Evolutionary conservation across 2,329 filamentous ascomycete species (phyloP), one percentile per base, ranked within the genome.

Genomic region (Cyphellophora attinorum): DNA sequence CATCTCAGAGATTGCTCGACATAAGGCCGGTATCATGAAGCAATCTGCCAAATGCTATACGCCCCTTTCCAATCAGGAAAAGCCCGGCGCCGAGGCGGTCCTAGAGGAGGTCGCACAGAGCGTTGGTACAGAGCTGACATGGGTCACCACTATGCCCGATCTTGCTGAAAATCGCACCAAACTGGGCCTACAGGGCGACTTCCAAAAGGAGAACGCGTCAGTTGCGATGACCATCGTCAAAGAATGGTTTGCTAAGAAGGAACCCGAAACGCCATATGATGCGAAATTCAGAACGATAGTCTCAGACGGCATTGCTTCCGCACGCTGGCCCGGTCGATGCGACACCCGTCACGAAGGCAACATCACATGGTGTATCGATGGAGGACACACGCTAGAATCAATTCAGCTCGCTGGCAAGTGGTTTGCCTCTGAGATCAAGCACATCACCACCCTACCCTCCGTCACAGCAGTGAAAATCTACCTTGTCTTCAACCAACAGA

Each of bases 401-500:
- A 76, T 95, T 43, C 69, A 75, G 34, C 70, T 84, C 27, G 81
- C 82, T 8, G 84, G 76, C 3, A 67, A 66, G 45, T 95, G 88
- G 88, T 89, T 89, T 50, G 73, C 72, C 2, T 60, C 59, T 5
- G 61, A 67, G 31, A 51, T 70, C n/a, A 46, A 50, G 48, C 42
- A 59, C 53, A 23, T 23, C 8, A 51, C 56, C 5, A 49, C 57
- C 5, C 39, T 39, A n/a, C 43, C 44, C 17, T 35, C 50, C 12
- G 51, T 46, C 34, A 47, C 41, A 32, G 52, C 51, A 34, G 58
- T 64, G 29, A 55, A 62, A 5, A 64, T 84, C 0, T 65, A 81
- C 38, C 62, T 96, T 29, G 70, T 96, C 31, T 96, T 96, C 67
- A 95, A 95, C 58, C 89, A 95, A 58, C 85, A 94, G 53, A 85